Evolutionary conservation across 164 flowering plant species (phyloP), one percentile per base, ranked within the genome.

Genomic region (Santalum album): DNA sequence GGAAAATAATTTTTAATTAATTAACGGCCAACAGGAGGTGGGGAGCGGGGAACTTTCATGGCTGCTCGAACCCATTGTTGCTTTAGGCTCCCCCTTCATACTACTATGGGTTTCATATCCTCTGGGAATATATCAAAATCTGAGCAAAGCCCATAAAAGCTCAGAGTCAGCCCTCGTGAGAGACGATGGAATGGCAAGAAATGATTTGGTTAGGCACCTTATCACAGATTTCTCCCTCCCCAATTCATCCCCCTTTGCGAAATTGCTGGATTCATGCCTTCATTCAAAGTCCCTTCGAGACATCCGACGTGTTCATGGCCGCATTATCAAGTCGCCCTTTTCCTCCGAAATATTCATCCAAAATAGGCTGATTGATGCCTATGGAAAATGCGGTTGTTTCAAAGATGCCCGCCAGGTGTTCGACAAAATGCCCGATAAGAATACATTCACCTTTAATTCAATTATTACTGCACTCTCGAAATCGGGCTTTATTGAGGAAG

Each of bases 281-380:
- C 54, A 47, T 12, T 66, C 76, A 18, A 78, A 55, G 54, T 76
- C 77, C 0, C 35, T 50, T 0, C 51, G 51, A 21, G 67, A 61
- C 1, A 57, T 57, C 0, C 63, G 69, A 3, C 53, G 65, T 2
- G 55, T 77, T 25, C 84, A 81, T 32, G 80, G 79, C 12, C 71
- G 69, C 0, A 60, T 83, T 19, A 51, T 75, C 68, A 76, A 75
- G 51, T 21, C 82, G 64, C 70, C 29, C 11, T 80, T 77, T 34
- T 49, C 62, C 2, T 53, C 71, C 0, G 86, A 83, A 60, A 51
- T 69, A 16, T 83, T 77, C 43, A 75, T 78, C 26, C 75, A 72
- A 53, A 81, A 81, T 57, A 66, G 79, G 72, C 73, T 83, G 27
- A 65, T 81, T 25, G 90, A 75, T 36, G 72, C 54, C 0, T 83